phyloP scores from a whole-genome alignment of 148 eudicot species.

The Rhododendron mucronatum region DNA sequence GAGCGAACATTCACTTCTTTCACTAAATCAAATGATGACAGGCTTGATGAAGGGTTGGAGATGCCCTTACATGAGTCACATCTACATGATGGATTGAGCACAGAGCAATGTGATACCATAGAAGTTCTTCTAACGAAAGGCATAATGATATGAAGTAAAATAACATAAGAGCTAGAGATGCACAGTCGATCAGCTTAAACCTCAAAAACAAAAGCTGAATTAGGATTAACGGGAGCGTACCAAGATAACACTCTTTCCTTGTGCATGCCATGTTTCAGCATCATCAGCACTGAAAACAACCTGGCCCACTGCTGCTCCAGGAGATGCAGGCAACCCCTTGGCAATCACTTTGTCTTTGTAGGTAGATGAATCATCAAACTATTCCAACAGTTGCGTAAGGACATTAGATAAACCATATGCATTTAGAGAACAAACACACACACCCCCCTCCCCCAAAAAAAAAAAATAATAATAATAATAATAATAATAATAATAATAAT shows the following conservation, averaged over 20 bases:
- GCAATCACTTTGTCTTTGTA: slow-evolving; percentile 80
- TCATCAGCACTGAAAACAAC: slow-evolving; percentile 85
- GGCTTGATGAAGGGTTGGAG: neutral
- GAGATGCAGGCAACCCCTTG: slow-evolving; percentile 90
- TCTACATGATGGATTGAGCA: too few species aligned
- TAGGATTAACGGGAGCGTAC: slow-evolving; percentile 31
- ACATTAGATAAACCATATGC: neutral
- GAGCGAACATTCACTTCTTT: neutral
- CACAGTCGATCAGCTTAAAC: neutral
- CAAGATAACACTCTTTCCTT: slow-evolving; percentile 87
- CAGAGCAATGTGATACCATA: too few species aligned
- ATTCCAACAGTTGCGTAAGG: neutral
- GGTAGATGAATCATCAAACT: slow-evolving; percentile 88
- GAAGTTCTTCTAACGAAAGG: neutral
- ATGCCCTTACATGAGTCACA: neutral
- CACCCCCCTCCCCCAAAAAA: too few species aligned
- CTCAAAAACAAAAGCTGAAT: neutral
- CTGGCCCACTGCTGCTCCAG: slow-evolving; percentile 98
- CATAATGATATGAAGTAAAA: neutral
- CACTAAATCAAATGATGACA: too few species aligned
- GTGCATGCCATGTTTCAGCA: slow-evolving; percentile 94
- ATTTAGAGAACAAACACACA: too few species aligned
- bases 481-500: too few species aligned
- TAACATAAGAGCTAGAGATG: neutral
- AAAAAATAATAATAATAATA: too few species aligned